Evolutionary conservation across 257 asterid genomes (phyloP), one percentile per base, ranked within the genome.

Genomic region (Plectranthus barbatus): DNA sequence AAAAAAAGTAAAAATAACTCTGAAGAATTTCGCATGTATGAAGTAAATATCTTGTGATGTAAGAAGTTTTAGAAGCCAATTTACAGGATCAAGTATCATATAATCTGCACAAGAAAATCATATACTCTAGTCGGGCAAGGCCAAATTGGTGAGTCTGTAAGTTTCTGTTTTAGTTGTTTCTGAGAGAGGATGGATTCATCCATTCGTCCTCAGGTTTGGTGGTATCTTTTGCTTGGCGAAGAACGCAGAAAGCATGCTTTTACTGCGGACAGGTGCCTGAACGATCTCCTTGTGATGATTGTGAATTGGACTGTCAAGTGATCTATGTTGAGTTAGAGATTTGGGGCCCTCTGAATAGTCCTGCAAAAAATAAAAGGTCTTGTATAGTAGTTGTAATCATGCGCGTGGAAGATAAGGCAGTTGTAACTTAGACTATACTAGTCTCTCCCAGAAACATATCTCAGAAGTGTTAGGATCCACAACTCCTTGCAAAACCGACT

Each of bases 221-320:
- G 72, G 69, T 24, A 85, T 56, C 84, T 90, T 87, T 52, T 83
- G 86, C 82, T 82, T 90, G 67, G 72, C 76, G 72, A 86, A 91
- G 82, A 91, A 81, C 21, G 86, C 62, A 0, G 98, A 82, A 53
- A 91, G 74, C 77, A 91, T 26, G 50, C 90, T 86, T 73, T 79
- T 91, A 66, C 91, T 86, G 21, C 91, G 85, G 49, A 62, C 62
- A 67, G 87, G 90, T 2, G 75, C 77, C 6, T 76, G 79, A 33
- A 77, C 71, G 51, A 54, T 40, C 64, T 77, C 84, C 62, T 56
- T 77, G 44, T 66, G 76, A 44, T 77, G 83, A 60, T 56, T 77
- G 44, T 66, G 76, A 44, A 68, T 51, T 49, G 78, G 70, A 48
- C 74, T 82, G 21, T 80, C 85, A 19, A 85, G 79, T 9, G 95